Evolutionary conservation across 306 rosid species (phyloP).

Genomic region (Prosopis cineraria): DNA sequence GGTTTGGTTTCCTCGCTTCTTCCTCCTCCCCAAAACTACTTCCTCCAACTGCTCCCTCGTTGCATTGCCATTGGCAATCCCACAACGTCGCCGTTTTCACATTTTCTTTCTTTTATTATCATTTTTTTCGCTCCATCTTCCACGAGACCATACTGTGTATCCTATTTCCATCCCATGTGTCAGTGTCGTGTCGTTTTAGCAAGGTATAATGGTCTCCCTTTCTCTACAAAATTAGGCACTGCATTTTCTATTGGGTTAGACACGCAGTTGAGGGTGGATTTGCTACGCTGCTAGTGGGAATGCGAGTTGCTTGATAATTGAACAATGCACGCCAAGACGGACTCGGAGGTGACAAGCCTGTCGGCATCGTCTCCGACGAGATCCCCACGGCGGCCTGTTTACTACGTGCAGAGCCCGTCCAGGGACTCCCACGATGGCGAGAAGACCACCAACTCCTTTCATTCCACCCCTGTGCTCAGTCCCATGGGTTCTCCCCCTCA

Average conservation of each 20-base stretch:
- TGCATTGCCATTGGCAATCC: neutral
- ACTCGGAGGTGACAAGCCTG: conserved; percentile 90
- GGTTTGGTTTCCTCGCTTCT: conserved; percentile 11
- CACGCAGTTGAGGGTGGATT: neutral
- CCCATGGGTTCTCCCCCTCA: conserved; percentile 98
- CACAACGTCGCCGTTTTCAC: neutral
- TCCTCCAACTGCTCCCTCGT: neutral
- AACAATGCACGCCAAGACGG: conserved; percentile 86
- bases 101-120: neutral
- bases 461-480: conserved; percentile 82
- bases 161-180: too few species aligned
- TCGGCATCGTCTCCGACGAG: conserved; percentile 80
- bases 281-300: neutral
- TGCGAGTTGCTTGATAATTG: neutral
- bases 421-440: conserved; percentile 97
- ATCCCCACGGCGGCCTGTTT: conserved; percentile 89
- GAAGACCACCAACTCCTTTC: conserved; percentile 90
- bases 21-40: neutral
- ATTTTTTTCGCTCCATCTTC: too few species aligned
- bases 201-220: neutral
- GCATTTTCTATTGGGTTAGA: neutral
- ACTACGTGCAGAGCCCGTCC: conserved; percentile 94
- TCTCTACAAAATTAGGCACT: neutral
- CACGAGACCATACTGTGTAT: too few species aligned
- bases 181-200: neutral